These are phyloP conservation scores for Tremellales sp. DNA, from an alignment of 1,284 basidiomycete species.

Conservation along the genomic window DNA sequence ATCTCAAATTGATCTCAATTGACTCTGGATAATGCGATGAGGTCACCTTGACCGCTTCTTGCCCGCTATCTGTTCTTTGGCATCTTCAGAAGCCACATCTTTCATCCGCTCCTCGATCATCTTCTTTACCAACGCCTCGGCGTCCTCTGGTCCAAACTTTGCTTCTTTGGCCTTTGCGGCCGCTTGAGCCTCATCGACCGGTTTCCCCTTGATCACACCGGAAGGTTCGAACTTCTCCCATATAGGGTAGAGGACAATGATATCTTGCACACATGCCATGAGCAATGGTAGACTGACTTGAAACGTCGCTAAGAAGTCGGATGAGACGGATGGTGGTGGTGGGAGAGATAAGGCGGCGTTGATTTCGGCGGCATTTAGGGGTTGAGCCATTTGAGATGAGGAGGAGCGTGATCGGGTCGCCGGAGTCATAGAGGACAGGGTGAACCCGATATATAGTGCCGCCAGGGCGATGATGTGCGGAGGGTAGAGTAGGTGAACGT, in stretches of 20 bases:
- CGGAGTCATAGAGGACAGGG: slow-evolving; percentile 35
- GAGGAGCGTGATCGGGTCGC: slow-evolving; percentile 47
- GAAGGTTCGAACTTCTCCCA: slow-evolving; percentile 66
- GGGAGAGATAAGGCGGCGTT: slow-evolving; percentile 35
- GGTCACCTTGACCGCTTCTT: slow-evolving; percentile 21
- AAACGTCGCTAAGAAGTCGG: slow-evolving; percentile 74
- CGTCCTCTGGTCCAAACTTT: slow-evolving; percentile 40
- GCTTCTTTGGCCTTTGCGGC: slow-evolving; percentile 45
- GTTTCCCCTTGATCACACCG: slow-evolving; percentile 3
- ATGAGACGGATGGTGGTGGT: slow-evolving; percentile 29
- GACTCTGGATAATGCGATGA: too few relatives aligned
- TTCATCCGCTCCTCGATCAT: slow-evolving; percentile 67
- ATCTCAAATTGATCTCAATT: background rate
- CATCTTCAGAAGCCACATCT: slow-evolving; percentile 56
- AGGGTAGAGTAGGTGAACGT: slow-evolving; percentile 83
- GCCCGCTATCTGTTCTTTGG: slow-evolving; percentile 8
- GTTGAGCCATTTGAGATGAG: slow-evolving; percentile 32
- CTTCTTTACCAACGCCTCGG: slow-evolving; percentile 53
- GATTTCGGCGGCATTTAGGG: slow-evolving; percentile 10
- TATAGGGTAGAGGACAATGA: slow-evolving; percentile 78
- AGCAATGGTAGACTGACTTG: slow-evolving; percentile 78
- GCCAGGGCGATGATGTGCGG: slow-evolving; percentile 91
- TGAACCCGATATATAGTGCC: slow-evolving; percentile 77
- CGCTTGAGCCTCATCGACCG: slow-evolving; percentile 17
- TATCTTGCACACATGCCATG: slow-evolving; percentile 84